These are phyloP conservation scores for Verticillium klebahnii DNA, from an alignment of 2,329 filamentous ascomycete genomes.

Conservation along the genomic window DNA sequence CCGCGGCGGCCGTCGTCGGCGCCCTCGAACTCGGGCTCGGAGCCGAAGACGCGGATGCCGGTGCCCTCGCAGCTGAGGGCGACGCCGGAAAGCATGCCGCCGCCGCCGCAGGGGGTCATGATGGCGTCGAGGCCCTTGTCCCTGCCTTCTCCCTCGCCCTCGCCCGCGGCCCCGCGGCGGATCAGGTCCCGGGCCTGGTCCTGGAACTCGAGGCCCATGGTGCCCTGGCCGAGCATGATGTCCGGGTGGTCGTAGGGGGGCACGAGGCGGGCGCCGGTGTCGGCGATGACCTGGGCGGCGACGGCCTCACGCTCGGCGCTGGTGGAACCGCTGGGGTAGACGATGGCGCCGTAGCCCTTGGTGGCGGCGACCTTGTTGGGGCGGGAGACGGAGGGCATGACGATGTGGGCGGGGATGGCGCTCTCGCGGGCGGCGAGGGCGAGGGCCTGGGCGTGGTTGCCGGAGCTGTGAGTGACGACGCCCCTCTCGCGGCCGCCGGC, in stretches of 20 bases:
- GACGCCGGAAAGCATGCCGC: slow-evolving; percentile 80
- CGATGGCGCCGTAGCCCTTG: slow-evolving; percentile 66
- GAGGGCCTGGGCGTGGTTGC: slow-evolving; percentile 92
- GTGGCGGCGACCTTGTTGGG: slow-evolving; percentile 87
- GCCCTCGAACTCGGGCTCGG: slow-evolving; percentile 78
- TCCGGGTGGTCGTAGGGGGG: slow-evolving; percentile 92
- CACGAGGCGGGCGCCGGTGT: slow-evolving; percentile 73
- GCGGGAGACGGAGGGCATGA: slow-evolving; percentile 85
- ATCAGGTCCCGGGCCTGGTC: slow-evolving; percentile 57
- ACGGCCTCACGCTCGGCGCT: slow-evolving; percentile 75
- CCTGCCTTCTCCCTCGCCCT: slow-evolving; percentile 4
- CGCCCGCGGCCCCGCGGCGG: slow-evolving; percentile 23
- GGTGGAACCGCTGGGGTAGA: slow-evolving; percentile 81
- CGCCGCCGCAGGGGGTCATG: slow-evolving; percentile 81
- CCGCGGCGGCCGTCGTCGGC: slow-evolving; percentile 79
- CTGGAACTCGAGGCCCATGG: slow-evolving; percentile 76
- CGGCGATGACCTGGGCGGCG: slow-evolving; percentile 60
- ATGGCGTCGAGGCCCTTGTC: slow-evolving; percentile 57
- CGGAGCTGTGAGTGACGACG: slow-evolving; percentile 86
- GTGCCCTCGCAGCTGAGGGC: slow-evolving; percentile 72
- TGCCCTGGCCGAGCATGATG: slow-evolving; percentile 92
- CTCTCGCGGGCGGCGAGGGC: slow-evolving; percentile 75
- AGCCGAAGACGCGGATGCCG: slow-evolving; percentile 73
- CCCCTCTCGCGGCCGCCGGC: slow-evolving; percentile 58
- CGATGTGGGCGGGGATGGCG: slow-evolving; percentile 74